phyloP scores from a whole-genome alignment of 257 asterid genomes.

The Primulina eburnea region DNA sequence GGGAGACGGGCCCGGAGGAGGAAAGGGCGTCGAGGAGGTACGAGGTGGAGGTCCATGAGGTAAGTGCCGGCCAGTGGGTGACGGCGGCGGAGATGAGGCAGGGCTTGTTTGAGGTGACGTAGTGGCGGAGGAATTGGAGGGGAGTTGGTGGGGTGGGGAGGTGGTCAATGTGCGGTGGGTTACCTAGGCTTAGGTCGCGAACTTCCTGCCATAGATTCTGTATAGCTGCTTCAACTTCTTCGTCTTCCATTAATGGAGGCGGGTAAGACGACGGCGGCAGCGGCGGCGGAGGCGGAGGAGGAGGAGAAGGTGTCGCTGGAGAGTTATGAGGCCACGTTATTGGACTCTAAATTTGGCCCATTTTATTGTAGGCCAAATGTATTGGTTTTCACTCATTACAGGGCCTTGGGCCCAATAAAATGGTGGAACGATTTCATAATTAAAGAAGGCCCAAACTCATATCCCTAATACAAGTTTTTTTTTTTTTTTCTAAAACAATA shows the following conservation, averaged over 20 bases:
- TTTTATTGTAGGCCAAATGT: no score
- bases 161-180: constrained; percentile 44
- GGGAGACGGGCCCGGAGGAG: constrained; percentile 58
- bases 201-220: constrained; percentile 73
- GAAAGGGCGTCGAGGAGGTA: constrained; percentile 67
- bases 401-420: no score
- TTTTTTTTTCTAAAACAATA: no score
- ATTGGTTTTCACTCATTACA: no score
- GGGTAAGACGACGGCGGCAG: background rate
- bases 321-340: no score
- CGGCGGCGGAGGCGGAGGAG: no score
- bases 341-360: no score
- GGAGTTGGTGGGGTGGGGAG: constrained; percentile 72
- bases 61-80: constrained; percentile 75
- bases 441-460: no score
- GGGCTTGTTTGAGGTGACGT: constrained; percentile 70
- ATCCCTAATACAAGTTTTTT: no score
- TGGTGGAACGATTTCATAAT: no score
- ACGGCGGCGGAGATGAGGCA: constrained; percentile 75
- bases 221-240: constrained; percentile 32
- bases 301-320: no score
- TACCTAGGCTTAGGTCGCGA: constrained; percentile 63
- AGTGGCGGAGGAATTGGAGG: constrained; percentile 73
- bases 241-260: constrained; percentile 25
- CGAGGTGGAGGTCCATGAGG: constrained; percentile 58